These are phyloP conservation scores for Escallonia herrerae DNA, from an alignment of 129 eudicot species.

Conservation along the genomic window DNA sequence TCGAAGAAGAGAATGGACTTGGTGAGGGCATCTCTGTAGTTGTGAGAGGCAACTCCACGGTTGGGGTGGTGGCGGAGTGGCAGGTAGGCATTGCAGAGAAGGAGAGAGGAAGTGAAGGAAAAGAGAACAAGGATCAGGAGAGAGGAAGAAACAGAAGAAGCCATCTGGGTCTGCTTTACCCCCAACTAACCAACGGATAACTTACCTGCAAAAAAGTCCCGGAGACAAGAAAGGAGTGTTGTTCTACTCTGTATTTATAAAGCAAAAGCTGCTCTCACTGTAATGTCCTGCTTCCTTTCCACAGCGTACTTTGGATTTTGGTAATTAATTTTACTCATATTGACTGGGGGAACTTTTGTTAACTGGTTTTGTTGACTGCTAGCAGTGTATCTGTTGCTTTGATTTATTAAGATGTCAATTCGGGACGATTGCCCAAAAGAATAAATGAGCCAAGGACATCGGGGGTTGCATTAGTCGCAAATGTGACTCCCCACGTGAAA, in stretches of 20 bases:
- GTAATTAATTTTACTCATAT: not conserved
- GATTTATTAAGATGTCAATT: not conserved
- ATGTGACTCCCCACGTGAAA: constrained; percentile 15
- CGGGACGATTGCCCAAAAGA: not conserved
- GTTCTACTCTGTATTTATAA: constrained; percentile 21
- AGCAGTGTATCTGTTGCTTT: not conserved
- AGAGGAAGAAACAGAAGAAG: constrained; percentile 15
- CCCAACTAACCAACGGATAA: constrained; percentile 5
- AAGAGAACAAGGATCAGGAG: constrained; percentile 1
- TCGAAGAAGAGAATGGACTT: constrained; percentile 84
- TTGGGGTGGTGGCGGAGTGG: constrained; percentile 21
- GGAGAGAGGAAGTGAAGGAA: constrained; percentile 10
- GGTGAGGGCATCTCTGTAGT: constrained; percentile 92
- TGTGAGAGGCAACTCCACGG: constrained; percentile 52
- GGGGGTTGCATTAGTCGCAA: constrained; percentile 7
- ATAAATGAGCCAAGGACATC: not conserved
- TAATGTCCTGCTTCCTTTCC: constrained; percentile 12
- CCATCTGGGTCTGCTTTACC: constrained; percentile 14
- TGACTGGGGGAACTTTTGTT: not conserved
- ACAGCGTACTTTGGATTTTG: not conserved
- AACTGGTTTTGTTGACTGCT: not conserved
- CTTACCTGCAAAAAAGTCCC: constrained; percentile 12
- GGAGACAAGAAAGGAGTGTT: constrained; percentile 18
- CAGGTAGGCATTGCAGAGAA: constrained; percentile 29
- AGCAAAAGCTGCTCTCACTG: constrained; percentile 10